Evolutionary conservation across 1,284 basidiomycete genomes (phyloP).

Genomic region (Sanghuangporus baumii): DNA sequence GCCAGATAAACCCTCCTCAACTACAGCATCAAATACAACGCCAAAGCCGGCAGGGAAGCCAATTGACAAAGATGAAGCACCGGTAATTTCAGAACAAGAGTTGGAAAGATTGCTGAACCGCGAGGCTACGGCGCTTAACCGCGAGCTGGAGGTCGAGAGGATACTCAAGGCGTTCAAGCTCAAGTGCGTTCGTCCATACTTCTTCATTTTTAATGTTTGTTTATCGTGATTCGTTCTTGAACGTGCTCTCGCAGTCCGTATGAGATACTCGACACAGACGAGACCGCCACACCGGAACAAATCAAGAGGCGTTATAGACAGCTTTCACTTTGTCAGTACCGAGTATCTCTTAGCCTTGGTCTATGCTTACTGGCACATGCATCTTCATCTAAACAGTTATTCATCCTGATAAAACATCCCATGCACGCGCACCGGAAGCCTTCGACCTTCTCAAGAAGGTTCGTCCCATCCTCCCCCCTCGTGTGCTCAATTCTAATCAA

Average conservation of each 20-base stretch:
- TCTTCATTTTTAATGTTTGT: not conserved
- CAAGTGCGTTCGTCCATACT: conserved; percentile 46
- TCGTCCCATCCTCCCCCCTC: conserved; percentile 16
- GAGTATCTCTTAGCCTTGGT: not conserved
- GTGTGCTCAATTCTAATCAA: not conserved
- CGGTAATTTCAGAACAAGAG: conserved; percentile 31
- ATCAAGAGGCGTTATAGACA: conserved; percentile 79
- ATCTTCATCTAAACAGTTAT: conserved; percentile 58
- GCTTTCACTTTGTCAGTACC: conserved; percentile 67
- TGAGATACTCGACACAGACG: conserved; percentile 68
- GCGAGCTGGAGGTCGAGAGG: conserved; percentile 80
- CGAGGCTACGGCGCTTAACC: conserved; percentile 77
- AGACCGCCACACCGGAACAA: conserved; percentile 58
- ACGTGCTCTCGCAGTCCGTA: conserved; percentile 50
- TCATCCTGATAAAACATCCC: conserved; percentile 80
- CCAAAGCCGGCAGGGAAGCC: not conserved
- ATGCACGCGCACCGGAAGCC: conserved; percentile 73
- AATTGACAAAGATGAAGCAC: not conserved
- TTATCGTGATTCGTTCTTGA: not conserved
- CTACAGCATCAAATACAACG: not conserved
- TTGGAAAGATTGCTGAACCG: conserved; percentile 71
- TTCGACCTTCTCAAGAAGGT: conserved; percentile 85
- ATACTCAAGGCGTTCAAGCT: conserved; percentile 82
- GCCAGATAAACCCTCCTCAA: not conserved
- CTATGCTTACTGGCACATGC: not conserved